Percentiles rank a stretch among this genome's conserved stretches.
These are phyloP conservation scores for Trypanosoma lewisi DNA, from an alignment of 208 protist species.

Conservation along the genomic window DNA sequence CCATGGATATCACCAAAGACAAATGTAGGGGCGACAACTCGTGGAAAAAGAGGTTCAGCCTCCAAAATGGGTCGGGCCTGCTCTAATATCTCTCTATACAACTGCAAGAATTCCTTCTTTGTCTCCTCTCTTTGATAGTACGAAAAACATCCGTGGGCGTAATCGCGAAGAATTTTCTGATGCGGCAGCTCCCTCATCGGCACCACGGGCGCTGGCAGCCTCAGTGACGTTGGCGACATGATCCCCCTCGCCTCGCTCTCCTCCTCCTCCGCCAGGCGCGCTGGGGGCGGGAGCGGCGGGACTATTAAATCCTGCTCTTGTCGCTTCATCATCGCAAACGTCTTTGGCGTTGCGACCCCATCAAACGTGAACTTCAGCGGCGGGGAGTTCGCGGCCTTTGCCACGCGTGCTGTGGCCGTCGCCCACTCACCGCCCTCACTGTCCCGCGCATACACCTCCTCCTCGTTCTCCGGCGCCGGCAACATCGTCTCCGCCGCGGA, in stretches of 20 bases:
- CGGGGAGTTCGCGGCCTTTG: slow-evolving; percentile 4
- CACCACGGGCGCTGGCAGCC: not conserved
- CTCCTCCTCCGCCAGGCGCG: no score
- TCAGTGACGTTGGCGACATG: not conserved
- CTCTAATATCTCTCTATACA: slow-evolving; percentile 47
- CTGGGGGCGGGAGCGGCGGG: not conserved
- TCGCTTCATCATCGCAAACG: slow-evolving; percentile 45
- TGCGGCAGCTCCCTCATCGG: slow-evolving; percentile 55
- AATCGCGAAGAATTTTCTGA: slow-evolving; percentile 65
- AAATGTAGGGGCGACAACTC: slow-evolving; percentile 47
- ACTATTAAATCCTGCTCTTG: slow-evolving; percentile 22
- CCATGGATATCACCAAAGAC: slow-evolving; percentile 87
- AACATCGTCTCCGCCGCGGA: no score
- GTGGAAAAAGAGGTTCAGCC: slow-evolving; percentile 69
- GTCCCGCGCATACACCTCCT: not conserved
- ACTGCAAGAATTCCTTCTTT: slow-evolving; percentile 42
- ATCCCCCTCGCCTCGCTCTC: slow-evolving; percentile 2
- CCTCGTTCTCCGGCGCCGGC: not conserved
- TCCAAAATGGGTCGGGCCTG: slow-evolving; percentile 54
- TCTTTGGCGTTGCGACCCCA: slow-evolving; percentile 62
- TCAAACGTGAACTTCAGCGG: slow-evolving; percentile 45
- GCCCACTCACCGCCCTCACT: not conserved
- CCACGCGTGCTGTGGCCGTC: not conserved
- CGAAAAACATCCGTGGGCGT: slow-evolving; percentile 43
- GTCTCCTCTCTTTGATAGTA: slow-evolving; percentile 49